phyloP scores from a whole-genome alignment of 192 early-diverging fungal species.

The Mortierella hygrophila region DNA sequence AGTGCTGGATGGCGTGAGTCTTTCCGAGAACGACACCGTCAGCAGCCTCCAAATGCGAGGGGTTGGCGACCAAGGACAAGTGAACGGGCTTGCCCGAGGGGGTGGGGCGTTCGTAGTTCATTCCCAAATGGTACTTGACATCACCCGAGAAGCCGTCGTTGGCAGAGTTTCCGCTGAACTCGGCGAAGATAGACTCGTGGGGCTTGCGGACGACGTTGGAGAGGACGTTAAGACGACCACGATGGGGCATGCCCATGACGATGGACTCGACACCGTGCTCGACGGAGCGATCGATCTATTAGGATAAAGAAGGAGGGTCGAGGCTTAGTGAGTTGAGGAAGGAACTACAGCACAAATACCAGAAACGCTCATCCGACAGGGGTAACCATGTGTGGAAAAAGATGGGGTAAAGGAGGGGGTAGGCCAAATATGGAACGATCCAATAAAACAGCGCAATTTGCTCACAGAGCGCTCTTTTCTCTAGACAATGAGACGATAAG shows the following conservation, averaged over 20 bases:
- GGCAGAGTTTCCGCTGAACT: slow-evolving; percentile 91
- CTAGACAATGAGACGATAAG: background rate
- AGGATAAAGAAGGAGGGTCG: slow-evolving; percentile 81
- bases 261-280: slow-evolving; percentile 96
- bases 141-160: slow-evolving; percentile 96
- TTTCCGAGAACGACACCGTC: slow-evolving; percentile 98
- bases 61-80: slow-evolving; percentile 97
- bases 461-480: slow-evolving; percentile 5
- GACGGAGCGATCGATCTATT: slow-evolving; percentile 96
- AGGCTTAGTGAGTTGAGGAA: slow-evolving; percentile 76
- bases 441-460: slow-evolving; percentile 1
- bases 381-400: background rate
- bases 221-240: slow-evolving; percentile 98
- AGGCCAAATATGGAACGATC: slow-evolving; percentile 12
- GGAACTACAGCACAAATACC: background rate
- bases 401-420: slow-evolving; percentile 11
- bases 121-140: slow-evolving; percentile 93
- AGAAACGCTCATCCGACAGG: slow-evolving; percentile 6
- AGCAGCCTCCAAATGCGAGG: slow-evolving; percentile 98
- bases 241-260: slow-evolving; percentile 99
- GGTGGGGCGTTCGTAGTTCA: slow-evolving; percentile 97
- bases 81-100: slow-evolving; percentile 98
- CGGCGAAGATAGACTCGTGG: slow-evolving; percentile 98
- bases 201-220: slow-evolving; percentile 99
- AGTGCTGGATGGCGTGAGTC: slow-evolving; percentile 95